Evolutionary conservation across 2,329 filamentous ascomycete genomes (phyloP).

Genomic region (Ophiostoma fasciatum): DNA sequence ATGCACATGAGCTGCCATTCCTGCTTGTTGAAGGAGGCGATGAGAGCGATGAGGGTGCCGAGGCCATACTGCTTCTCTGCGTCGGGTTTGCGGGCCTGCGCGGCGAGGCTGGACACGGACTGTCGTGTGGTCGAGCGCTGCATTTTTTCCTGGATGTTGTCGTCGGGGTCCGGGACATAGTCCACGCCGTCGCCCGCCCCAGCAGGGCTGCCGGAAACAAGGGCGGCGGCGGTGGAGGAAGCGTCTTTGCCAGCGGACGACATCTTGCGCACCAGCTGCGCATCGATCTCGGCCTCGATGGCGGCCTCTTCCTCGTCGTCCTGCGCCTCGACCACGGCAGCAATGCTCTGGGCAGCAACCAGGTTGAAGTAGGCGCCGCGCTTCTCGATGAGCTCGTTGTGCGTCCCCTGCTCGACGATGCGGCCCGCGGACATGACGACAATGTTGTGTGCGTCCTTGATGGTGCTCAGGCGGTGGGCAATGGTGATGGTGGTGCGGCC

Average conservation of each 20-base stretch:
- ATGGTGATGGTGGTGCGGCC: conserved; percentile 93
- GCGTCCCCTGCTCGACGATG: conserved; percentile 88
- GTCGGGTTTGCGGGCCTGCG: conserved; percentile 40
- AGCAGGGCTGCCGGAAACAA: no score
- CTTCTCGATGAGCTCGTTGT: conserved; percentile 59
- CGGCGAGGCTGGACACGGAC: conserved; percentile 54
- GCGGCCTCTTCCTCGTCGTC: conserved; percentile 32
- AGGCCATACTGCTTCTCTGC: conserved; percentile 43
- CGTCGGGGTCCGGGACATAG: conserved; percentile 42
- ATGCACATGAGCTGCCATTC: conserved; percentile 60
- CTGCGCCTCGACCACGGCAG: conserved; percentile 38
- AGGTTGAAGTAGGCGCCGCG: conserved; percentile 67
- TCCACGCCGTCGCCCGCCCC: conserved; percentile 9
- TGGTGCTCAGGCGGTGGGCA: conserved; percentile 87
- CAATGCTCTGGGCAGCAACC: conserved; percentile 78
- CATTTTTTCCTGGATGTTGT: conserved; percentile 44
- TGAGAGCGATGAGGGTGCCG: conserved; percentile 64
- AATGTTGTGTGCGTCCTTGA: conserved; percentile 89
- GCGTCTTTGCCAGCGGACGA: conserved; percentile 23
- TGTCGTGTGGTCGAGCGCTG: conserved; percentile 39
- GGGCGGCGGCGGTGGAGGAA: background rate
- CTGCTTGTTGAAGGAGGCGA: conserved; percentile 60
- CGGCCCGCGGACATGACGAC: conserved; percentile 75
- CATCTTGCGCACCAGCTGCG: conserved; percentile 33
- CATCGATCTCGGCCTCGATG: conserved; percentile 36